phyloP scores from a whole-genome alignment of 176 grass and related monocot genomes.

The Carex littledalei region DNA sequence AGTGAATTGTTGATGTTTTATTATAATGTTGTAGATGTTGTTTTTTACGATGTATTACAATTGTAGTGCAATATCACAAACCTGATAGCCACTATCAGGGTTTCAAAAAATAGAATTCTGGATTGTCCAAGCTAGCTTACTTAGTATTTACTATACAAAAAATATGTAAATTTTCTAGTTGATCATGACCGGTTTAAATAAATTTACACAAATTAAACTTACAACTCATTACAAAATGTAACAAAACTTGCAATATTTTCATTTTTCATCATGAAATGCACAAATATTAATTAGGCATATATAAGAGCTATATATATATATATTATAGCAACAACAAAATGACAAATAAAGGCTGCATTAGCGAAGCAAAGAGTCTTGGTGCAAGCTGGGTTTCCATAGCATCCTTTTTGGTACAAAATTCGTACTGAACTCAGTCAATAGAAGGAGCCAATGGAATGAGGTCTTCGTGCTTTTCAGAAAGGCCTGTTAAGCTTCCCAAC shows the following conservation, averaged over 20 bases:
- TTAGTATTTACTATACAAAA: neutral
- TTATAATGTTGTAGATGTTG: too few species aligned
- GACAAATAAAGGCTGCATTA: neutral
- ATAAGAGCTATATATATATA: neutral
- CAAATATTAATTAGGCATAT: neutral
- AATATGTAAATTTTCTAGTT: neutral
- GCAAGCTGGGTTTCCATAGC: neutral
- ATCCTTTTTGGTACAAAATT: neutral
- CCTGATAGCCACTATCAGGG: too few species aligned
- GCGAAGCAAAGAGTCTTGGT: neutral
- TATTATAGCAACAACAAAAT: neutral
- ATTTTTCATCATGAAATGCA: neutral
- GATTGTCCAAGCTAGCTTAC: neutral
- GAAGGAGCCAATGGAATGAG: neutral
- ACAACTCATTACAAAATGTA: neutral
- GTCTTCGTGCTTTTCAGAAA: constrained; percentile 3
- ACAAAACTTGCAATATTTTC: neutral
- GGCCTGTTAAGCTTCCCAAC: neutral
- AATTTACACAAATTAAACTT: neutral
- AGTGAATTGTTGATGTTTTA: too few species aligned
- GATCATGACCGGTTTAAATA: neutral
- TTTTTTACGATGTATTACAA: too few species aligned
- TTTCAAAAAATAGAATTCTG: neutral
- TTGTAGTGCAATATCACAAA: too few species aligned
- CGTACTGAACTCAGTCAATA: neutral